These are phyloP conservation scores for Echeveria elegans DNA, from an alignment of 164 flowering plant species.

Conservation along the genomic window DNA sequence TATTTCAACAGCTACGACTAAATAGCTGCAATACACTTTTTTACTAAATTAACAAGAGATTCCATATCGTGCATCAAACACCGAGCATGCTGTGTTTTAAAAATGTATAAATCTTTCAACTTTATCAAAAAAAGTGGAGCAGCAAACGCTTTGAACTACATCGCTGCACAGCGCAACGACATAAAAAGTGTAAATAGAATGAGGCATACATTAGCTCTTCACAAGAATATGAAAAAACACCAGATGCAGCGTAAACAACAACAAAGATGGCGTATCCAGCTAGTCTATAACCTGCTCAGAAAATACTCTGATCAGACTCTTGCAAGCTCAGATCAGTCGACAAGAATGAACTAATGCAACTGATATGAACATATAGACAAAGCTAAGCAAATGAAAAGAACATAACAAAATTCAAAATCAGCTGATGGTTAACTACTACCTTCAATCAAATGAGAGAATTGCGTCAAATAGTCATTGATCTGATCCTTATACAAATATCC, in stretches of 20 bases:
- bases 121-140: too few relatives aligned
- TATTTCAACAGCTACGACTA: too few relatives aligned
- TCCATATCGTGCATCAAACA: not conserved
- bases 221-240: conserved; percentile 19
- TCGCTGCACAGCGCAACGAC: not conserved
- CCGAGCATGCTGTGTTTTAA: too few relatives aligned
- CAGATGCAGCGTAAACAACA: conserved; percentile 81
- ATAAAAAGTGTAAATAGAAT: not conserved
- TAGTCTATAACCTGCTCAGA: conserved; percentile 72
- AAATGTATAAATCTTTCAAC: too few relatives aligned
- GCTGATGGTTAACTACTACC: conserved; percentile 31
- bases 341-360: too few relatives aligned
- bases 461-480: conserved; percentile 70
- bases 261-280: conserved; percentile 96
- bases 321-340: not conserved
- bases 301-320: not conserved
- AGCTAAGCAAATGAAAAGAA: not conserved
- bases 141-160: not conserved
- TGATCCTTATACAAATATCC: conserved; percentile 89
- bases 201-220: not conserved
- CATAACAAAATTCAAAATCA: not conserved
- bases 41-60: not conserved
- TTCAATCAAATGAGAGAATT: conserved; percentile 76
- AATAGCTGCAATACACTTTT: not conserved
- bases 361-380: not conserved